Evolutionary conservation across 176 grass and related monocot genomes (phyloP).

Genomic region (Urochloa ruziziensis): DNA sequence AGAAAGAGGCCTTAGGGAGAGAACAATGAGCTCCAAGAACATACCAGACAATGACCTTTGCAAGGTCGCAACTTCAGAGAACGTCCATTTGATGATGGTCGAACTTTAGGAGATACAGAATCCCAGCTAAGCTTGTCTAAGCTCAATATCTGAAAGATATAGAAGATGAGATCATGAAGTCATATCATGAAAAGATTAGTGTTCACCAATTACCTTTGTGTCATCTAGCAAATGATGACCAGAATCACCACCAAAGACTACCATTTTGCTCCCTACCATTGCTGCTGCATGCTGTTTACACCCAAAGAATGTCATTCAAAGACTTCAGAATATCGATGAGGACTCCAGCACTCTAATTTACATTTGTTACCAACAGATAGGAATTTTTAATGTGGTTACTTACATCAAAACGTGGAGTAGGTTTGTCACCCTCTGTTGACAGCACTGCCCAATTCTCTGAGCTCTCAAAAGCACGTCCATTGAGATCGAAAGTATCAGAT

Average conservation of each 20-base stretch:
- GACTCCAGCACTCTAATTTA: background rate
- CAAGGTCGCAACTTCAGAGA: slow-evolving; percentile 70
- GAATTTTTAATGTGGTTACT: slow-evolving; percentile 10
- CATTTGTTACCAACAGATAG: background rate
- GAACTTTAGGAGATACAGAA: slow-evolving; percentile 61
- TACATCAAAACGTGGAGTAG: slow-evolving; percentile 85
- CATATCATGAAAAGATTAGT: slow-evolving; percentile 9
- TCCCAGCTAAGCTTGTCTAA: slow-evolving; percentile 89
- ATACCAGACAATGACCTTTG: slow-evolving; percentile 95
- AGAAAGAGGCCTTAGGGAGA: background rate
- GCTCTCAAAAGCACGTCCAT: slow-evolving; percentile 56
- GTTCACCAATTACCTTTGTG: slow-evolving; percentile 59
- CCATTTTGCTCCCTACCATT: slow-evolving; percentile 91
- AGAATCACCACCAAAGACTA: slow-evolving; percentile 84
- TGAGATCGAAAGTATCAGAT: slow-evolving; percentile 61
- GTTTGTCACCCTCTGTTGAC: slow-evolving; percentile 74
- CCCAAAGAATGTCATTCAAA: slow-evolving; percentile 17
- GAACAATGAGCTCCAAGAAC: slow-evolving; percentile 42
- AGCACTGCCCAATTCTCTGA: slow-evolving; percentile 79
- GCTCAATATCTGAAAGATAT: slow-evolving; percentile 74
- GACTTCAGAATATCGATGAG: slow-evolving; percentile 9
- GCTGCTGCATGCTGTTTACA: slow-evolving; percentile 90
- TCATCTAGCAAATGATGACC: slow-evolving; percentile 79
- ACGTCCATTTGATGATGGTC: slow-evolving; percentile 44
- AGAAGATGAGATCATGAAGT: slow-evolving; percentile 30